Conservation (phyloP, 148 eudicot species). For the Fallopia convolvulus region DNA sequence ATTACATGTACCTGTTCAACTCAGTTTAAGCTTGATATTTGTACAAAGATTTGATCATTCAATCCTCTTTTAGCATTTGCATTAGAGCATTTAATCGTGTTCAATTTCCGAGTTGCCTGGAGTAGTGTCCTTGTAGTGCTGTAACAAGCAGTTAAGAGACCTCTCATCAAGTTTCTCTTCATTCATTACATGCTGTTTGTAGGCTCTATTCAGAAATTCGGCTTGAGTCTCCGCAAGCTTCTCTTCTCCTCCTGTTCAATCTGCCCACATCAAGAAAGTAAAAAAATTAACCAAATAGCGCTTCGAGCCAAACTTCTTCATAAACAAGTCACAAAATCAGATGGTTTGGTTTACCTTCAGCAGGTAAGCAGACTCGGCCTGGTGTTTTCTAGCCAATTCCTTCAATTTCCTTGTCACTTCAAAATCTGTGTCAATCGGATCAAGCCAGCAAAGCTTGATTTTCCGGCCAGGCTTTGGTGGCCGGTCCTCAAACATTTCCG, state of each 20-base stretch:
- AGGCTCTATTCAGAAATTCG: slow-evolving; percentile 24
- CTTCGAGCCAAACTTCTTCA: neutral
- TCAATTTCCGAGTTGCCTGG: neutral
- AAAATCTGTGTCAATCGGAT: slow-evolving; percentile 45
- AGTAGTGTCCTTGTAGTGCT: neutral
- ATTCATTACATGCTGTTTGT: neutral
- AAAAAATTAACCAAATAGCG: neutral
- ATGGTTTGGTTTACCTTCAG: slow-evolving; percentile 39
- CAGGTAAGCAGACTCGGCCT: slow-evolving; percentile 37
- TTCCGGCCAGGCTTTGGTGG: slow-evolving; percentile 59
- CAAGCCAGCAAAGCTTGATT: slow-evolving; percentile 47
- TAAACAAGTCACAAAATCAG: neutral
- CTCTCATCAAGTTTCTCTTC: neutral
- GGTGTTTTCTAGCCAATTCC: slow-evolving; percentile 35
- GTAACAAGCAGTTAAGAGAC: neutral
- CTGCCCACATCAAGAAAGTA: slow-evolving; percentile 21
- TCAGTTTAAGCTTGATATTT: neutral
- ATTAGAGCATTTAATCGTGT: neutral
- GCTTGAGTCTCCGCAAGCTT: slow-evolving; percentile 48
- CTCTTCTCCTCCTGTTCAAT: slow-evolving; percentile 39
- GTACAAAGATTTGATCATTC: neutral
- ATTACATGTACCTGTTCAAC: neutral
- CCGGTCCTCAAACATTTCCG: slow-evolving; percentile 64
- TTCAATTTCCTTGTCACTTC: slow-evolving; percentile 52
- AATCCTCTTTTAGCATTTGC: neutral